Conservation (phyloP, 768 basidiomycete genomes). For the Imleria badia region DNA sequence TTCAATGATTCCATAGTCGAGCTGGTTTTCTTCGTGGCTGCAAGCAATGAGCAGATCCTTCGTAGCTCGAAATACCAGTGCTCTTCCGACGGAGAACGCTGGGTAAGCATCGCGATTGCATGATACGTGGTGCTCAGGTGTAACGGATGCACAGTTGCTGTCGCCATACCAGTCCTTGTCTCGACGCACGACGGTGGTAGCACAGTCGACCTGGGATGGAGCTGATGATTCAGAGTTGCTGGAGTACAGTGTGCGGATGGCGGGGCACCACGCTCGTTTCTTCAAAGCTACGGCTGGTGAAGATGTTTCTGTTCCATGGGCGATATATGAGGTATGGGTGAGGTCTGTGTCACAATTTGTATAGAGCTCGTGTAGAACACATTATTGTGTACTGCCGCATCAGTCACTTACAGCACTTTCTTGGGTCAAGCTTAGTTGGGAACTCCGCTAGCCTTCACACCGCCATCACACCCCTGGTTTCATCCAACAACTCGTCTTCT, state of each 20-base stretch:
- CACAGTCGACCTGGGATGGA: neutral
- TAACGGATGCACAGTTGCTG: conserved; percentile 7
- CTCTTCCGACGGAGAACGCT: conserved; percentile 31
- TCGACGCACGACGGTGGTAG: conserved; percentile 3
- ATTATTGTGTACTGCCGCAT: too few species aligned
- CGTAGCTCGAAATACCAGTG: conserved; percentile 25
- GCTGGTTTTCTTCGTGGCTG: conserved; percentile 38
- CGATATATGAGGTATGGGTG: conserved; percentile 43
- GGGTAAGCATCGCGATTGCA: conserved; percentile 28
- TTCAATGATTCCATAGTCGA: conserved; percentile 23
- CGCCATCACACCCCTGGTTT: conserved; percentile 2
- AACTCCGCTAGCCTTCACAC: conserved; percentile 24
- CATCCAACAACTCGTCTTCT: conserved; percentile 6
- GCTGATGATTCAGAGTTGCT: conserved; percentile 5
- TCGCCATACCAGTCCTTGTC: conserved; percentile 14
- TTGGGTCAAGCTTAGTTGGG: neutral
- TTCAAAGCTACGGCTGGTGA: conserved; percentile 31
- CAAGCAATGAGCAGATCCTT: conserved; percentile 34
- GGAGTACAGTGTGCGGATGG: conserved; percentile 29
- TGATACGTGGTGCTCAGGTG: neutral
- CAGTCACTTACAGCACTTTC: neutral
- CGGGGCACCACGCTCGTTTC: conserved; percentile 20
- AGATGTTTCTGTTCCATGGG: conserved; percentile 34
- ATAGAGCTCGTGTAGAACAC: too few species aligned
- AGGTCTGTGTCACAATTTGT: conserved; percentile 18